These are phyloP conservation scores for Pichia nanzhaoensis DNA, from an alignment of 805 yeast genomes.

Conservation along the genomic window DNA sequence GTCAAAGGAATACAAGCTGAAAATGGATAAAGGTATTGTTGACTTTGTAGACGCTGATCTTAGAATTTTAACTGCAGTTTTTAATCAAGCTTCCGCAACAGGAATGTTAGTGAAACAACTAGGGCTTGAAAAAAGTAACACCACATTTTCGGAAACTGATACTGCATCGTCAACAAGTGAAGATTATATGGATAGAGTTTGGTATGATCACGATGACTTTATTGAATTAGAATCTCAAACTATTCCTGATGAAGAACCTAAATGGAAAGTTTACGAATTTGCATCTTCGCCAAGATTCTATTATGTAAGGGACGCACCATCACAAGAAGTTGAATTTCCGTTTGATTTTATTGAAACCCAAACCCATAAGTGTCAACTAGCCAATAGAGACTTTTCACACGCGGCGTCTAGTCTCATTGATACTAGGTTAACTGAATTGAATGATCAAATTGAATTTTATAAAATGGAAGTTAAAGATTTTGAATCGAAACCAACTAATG, in stretches of 20 bases:
- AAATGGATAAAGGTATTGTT: slow-evolving; percentile 63
- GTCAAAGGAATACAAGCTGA: slow-evolving; percentile 45
- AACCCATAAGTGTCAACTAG: slow-evolving; percentile 63
- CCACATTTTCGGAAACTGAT: slow-evolving; percentile 16
- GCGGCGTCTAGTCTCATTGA: slow-evolving; percentile 44
- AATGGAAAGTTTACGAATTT: slow-evolving; percentile 47
- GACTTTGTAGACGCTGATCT: slow-evolving; percentile 65
- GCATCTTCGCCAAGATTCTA: slow-evolving; percentile 51
- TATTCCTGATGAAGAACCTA: slow-evolving; percentile 31
- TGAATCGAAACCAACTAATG: slow-evolving; percentile 9
- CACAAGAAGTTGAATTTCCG: slow-evolving; percentile 41
- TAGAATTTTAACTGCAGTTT: slow-evolving; percentile 56
- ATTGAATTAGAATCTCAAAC: slow-evolving; percentile 56
- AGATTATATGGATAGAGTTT: slow-evolving; percentile 25
- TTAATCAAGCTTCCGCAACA: slow-evolving; percentile 47
- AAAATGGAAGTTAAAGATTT: slow-evolving; percentile 24
- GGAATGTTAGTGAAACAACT: slow-evolving; percentile 33
- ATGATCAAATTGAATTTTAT: slow-evolving; percentile 30
- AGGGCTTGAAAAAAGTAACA: slow-evolving; percentile 21
- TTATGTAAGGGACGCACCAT: slow-evolving; percentile 48
- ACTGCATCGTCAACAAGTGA: slow-evolving; percentile 14
- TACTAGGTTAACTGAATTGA: slow-evolving; percentile 34
- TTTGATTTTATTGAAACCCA: slow-evolving; percentile 47
- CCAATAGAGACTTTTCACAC: slow-evolving; percentile 46
- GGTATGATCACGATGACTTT: slow-evolving; percentile 77